Base-by-base conservation (phyloP, 768 basidiomycete genomes). In the Cystofilobasidium macerans region DNA sequence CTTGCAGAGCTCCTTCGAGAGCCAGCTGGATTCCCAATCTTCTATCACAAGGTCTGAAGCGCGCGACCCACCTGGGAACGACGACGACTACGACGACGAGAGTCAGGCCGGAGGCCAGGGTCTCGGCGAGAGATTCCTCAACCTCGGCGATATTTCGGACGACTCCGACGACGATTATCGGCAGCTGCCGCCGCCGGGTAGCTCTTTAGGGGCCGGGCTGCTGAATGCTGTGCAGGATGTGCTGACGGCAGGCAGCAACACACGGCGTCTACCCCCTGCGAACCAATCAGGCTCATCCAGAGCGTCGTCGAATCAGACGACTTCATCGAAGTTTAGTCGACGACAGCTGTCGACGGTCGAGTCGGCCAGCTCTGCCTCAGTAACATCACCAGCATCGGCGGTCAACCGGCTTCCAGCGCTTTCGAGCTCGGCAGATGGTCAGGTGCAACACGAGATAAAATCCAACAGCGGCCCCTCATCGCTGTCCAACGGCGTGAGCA, bases 371-470 rank as follows among this genome's bases (percentile, higher is more conserved):
- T n/a, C n/a, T n/a, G n/a, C n/a, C n/a, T n/a, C n/a, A n/a, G n/a
- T n/a, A n/a, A n/a, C n/a, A n/a, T n/a, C n/a, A n/a, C n/a, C n/a
- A n/a, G n/a, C n/a, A n/a, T n/a, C n/a, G n/a, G n/a, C n/a, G n/a
- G n/a, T n/a, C n/a, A n/a, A n/a, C n/a, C n/a, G n/a, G n/a, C n/a
- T n/a, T n/a, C n/a, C n/a, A n/a, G n/a, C n/a, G n/a, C n/a, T n/a
- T 18, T 57, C 56, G 32, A 58, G 36, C 20, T 57, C 56, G 20
- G 18, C 48, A n/a, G 63, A 64, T 24, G 32, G 32, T 28, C 63
- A 57, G 3, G 42, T 43, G 20, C 40, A 30, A 12, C 56, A 64
- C 35, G 24, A 22, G n/a, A 24, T 53, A 12, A 12, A 22, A 0
- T 38, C 32, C 32, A 24, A 48, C 18, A n/a, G 36, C 4, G n/a